A percentile compares a stretch with the other conserved stretches of the same genome.
Evolutionary conservation across 108 stramenopile species (phyloP).

Genomic region (Cyclotella kingstonii): DNA sequence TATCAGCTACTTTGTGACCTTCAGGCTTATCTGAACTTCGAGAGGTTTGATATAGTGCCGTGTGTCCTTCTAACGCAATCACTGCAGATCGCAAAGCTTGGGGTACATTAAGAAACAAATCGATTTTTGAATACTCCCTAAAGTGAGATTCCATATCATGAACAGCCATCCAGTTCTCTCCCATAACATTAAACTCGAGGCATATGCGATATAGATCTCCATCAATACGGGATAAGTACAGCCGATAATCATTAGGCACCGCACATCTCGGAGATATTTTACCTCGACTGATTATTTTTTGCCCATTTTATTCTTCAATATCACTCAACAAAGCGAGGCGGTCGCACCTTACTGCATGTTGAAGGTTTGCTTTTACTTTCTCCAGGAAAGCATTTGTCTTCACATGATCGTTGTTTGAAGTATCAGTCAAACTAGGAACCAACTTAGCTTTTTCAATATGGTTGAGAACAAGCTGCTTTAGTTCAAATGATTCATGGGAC

Average conservation of each 20-base stretch:
- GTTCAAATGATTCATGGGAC: constrained; percentile 31
- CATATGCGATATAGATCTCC: constrained; percentile 6
- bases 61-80: constrained; percentile 32
- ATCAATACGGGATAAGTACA: constrained; percentile 3
- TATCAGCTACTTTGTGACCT: constrained; percentile 1
- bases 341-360: constrained; percentile 16
- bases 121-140: constrained; percentile 18
- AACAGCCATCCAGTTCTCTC: not conserved
- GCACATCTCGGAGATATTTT: constrained; percentile 20
- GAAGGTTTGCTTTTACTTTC: constrained; percentile 18
- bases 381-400: constrained; percentile 6
- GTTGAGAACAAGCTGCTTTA: constrained; percentile 40
- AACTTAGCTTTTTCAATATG: constrained; percentile 39
- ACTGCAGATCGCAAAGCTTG: constrained; percentile 38
- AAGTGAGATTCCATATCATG: constrained; percentile 16
- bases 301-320: constrained; percentile 10
- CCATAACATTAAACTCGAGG: constrained; percentile 10
- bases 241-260: constrained; percentile 18
- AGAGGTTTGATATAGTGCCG: constrained; percentile 41
- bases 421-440: not conserved
- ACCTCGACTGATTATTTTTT: constrained; percentile 1
- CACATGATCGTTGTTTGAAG: not conserved
- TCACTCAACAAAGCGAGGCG: constrained; percentile 38
- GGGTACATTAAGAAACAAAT: constrained; percentile 30
- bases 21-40: constrained; percentile 2